Percentiles rank a stretch among this genome's conserved stretches.
These are phyloP conservation scores for Penicillium desertorum DNA, from an alignment of 495 filamentous ascomycete genomes.

Conservation along the genomic window DNA sequence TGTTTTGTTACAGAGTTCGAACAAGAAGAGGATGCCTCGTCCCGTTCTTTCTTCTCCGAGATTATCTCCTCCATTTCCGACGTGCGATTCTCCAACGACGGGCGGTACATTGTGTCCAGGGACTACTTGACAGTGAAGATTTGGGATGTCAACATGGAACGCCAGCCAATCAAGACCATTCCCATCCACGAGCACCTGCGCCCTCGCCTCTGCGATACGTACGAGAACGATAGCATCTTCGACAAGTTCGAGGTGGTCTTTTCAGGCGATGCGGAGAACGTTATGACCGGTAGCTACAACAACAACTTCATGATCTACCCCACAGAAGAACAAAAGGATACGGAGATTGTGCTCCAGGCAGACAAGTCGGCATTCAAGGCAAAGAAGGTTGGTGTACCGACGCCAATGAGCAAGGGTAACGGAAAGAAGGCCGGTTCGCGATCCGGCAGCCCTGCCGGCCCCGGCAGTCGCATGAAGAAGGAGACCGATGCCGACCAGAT, in stretches of 20 bases:
- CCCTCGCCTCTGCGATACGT: slow-evolving; percentile 93
- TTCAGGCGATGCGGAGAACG: slow-evolving; percentile 95
- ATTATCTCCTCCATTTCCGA: slow-evolving; percentile 99
- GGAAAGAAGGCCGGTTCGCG: slow-evolving; percentile 83
- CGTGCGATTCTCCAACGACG: slow-evolving; percentile 94
- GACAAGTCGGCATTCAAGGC: slow-evolving; percentile 99
- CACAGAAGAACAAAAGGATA: slow-evolving; percentile 90
- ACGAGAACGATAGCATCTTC: slow-evolving; percentile 99
- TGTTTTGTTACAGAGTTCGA: slow-evolving; percentile 72
- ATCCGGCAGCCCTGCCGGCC: slow-evolving; percentile 86
- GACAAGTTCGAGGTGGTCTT: slow-evolving; percentile 99
- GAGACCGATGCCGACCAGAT: slow-evolving; percentile 99
- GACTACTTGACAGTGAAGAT: slow-evolving; percentile 99
- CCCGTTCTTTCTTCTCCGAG: slow-evolving; percentile 98
- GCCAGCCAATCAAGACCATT: slow-evolving; percentile 95
- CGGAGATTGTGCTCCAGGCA: slow-evolving; percentile 94
- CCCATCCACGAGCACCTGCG: slow-evolving; percentile 97
- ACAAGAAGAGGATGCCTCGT: slow-evolving; percentile 97
- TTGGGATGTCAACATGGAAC: slow-evolving; percentile 99
- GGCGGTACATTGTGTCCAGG: slow-evolving; percentile 93
- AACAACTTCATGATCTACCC: slow-evolving; percentile 99
- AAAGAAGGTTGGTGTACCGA: slow-evolving; percentile 98
- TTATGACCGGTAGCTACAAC: slow-evolving; percentile 99
- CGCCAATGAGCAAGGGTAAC: slow-evolving; percentile 85
- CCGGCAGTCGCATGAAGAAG: slow-evolving; percentile 94